Base-by-base conservation (phyloP, 495 filamentous ascomycete genomes). In the Articulospora tetracladia region DNA sequence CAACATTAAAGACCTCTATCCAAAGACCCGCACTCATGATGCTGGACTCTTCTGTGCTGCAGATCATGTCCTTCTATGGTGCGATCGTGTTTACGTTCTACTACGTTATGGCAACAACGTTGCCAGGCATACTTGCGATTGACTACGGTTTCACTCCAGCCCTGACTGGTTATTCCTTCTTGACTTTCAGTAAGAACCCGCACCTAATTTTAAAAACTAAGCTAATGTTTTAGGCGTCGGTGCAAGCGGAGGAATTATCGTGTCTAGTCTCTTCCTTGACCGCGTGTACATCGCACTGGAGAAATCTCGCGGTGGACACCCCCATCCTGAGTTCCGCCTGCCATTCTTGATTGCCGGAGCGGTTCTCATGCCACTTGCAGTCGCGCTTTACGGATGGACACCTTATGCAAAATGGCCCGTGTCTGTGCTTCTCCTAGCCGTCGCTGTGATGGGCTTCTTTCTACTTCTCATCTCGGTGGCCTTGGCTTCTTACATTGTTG, bases 401-500 rank as follows among this genome's bases (percentile, higher is more conserved):
- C 73, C 79, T 2, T 59, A 77, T 51, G 17, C 70, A 15, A 66
- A 64, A 0, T 66, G 75, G 13, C 73, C 78, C 0, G 60, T 82
- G 2, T 47, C 67, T 0, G 4, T 76, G 1, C 56, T 84, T n/a
- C 62, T 86, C 0, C 19, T 79, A 1, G 60, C 68, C 0, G 68
- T 80, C 0, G 70, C 56, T n/a, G 11, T 76, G 0, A 36, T 74
- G 0, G 77, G 79, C 19, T 44, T 69, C 52, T 61, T 70, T 7
- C 53, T 78, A 13, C 74, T 81, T 58, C 50, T 82, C 11, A 73
- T 72, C 13, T 66, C 76, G 47, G 67, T 86, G 19, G 79, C 83
- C 0, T 53, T 84, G 24, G 73, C 73, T 63, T 72, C 79, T 0
- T 86, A 84, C 55, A 71, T 86, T 10, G 82, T 84, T 0, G 83